Evolutionary conservation across 306 rosid genomes (phyloP), one percentile per base, ranked within the genome.

Genomic region (Mucuna pruriens): DNA sequence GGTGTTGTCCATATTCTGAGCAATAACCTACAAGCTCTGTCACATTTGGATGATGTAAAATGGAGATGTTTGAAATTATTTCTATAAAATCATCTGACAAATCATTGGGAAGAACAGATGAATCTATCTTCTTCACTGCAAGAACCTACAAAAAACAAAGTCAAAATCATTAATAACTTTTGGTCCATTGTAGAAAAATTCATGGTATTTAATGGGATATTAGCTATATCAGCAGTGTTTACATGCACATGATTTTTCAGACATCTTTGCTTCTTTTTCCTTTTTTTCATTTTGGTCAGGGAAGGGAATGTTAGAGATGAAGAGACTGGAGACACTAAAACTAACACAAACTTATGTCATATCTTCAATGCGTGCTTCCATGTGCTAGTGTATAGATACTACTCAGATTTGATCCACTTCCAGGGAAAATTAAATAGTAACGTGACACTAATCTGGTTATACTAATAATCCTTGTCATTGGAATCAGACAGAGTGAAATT

Each of bases 1-100:
- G 93, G 82, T 90, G 92, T 74, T 90, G 97, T 38, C 97, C 98
- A 82, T 95, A 91, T 91, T 95, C 99, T 6, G 92, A 89, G 80
- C 99, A 95, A 85, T 95, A 95, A 73, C 99, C 99, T 84, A 85
- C 90, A 65, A 95, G 91, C 87, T 90, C 97, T 15, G 99, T 93
- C 54, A 93, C 93, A 85, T 95, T 93, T 25, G 96, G 91, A 84
- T 95, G 99, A 82, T 93, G 98, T 87, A 95, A 85, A 52, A 70
- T 86, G 75, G 96, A 95, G 74, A 93, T 84, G 82, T 87, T 88
- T 57, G 91, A 86, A 83, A 95, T 91, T 1, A 93, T 77, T 87
- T 93, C 93, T 10, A 80, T 75, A 87, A 95, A 95, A 71, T 88
- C 91, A 71, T 95, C 98, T 39, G 93, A 77, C 65, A 84, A 52